Evolutionary conservation across 192 early-diverging fungal genomes (phyloP).

Genomic region (Rhizophagus clarus): DNA sequence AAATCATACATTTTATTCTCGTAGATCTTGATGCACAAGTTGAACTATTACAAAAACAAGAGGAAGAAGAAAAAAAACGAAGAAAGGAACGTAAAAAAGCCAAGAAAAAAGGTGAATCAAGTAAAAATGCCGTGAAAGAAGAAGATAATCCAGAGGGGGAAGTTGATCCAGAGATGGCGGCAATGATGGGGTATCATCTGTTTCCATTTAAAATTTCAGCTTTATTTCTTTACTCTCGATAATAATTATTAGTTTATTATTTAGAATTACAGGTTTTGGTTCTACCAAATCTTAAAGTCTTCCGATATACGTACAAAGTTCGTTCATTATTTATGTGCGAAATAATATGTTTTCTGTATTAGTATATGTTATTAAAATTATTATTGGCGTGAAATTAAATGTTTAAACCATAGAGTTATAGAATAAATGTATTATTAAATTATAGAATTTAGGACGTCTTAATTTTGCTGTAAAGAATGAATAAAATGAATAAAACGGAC

Average conservation of each 20-base stretch:
- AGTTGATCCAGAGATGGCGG: constrained; percentile 67
- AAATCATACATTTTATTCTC: background rate
- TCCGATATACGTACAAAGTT: no score
- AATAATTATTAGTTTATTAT: background rate
- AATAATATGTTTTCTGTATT: background rate
- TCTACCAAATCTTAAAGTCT: constrained; percentile 42
- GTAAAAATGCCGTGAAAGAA: constrained; percentile 11
- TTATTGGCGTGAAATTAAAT: background rate
- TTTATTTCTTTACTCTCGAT: background rate
- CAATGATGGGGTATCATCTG: constrained; percentile 70
- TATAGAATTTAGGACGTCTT: no score
- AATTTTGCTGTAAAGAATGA: no score
- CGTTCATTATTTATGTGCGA: background rate
- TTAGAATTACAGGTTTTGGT: constrained; percentile 57
- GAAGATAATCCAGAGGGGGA: constrained; percentile 34
- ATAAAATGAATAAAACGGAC: no score
- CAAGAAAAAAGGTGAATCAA: constrained; percentile 54
- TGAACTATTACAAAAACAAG: constrained; percentile 61
- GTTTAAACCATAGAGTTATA: no score
- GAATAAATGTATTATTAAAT: no score
- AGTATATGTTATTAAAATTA: background rate
- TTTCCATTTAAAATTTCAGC: background rate
- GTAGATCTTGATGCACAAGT: constrained; percentile 71
- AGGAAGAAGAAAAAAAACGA: constrained; percentile 67
- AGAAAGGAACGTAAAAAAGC: constrained; percentile 58